Base-by-base conservation (phyloP, 371 early-diverging fungal species). In the Basidiobolus meristosporus region DNA sequence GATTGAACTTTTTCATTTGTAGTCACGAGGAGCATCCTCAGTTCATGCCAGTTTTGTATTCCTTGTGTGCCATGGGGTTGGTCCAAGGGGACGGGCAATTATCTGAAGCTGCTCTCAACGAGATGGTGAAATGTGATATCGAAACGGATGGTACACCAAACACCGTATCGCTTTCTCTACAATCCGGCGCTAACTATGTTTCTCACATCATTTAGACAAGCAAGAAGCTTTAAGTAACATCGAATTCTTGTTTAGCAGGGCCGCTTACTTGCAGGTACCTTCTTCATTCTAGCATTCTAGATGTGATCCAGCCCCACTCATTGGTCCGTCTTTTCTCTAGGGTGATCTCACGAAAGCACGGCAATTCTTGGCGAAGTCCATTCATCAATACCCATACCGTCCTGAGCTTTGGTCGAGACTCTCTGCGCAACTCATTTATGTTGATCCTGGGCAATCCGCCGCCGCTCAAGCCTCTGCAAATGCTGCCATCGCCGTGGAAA, bases 41-140 rank as follows among this genome's bases (percentile, higher is more conserved):
- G 15, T 65, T 69, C 49, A 51, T 81, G 10, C 70, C 73, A 1
- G 77, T 84, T 0, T 73, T 89, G 31, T 64, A 77, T 36, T 63
- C 73, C 0, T 54, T 90, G 34, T 74, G 77, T 34, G 86, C 75
- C 1, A 70, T 90, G 57, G 89, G 83, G 0, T 56, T 89, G 40
- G 57, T 82, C 7, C 60, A 68, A 45, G 58, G 68, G 41, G 88
- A 90, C 48, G 65, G 57, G 29, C 70, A 67, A 1, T 48, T 90
- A n/a, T 69, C 88, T 0, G 61, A 63, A 2, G 79, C 80, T 0
- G 76, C 85, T 0, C 57, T 79, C 32, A 62, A 70, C 31, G 88
- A 89, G 54, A 54, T 90, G 31, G 38, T 63, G 29, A 77, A 76
- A 40, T 50, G 76, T 12, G 59, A 62, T 17, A 46, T 62, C 17